phyloP scores from a whole-genome alignment of 2,329 filamentous ascomycete genomes.

The Arthroderma sp. region DNA sequence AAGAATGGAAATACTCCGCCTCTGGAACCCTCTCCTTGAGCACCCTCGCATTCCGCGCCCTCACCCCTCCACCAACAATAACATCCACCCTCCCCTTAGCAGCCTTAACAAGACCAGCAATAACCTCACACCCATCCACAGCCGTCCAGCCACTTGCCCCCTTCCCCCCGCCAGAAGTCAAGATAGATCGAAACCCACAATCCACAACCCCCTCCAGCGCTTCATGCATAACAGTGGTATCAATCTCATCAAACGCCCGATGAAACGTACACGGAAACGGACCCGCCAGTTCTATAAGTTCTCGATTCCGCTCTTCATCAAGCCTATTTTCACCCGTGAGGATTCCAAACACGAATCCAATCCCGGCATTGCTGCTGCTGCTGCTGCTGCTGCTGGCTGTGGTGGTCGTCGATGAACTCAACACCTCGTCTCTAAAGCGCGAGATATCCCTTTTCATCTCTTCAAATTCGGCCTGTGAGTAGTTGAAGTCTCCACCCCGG shows the following conservation, averaged over 20 bases:
- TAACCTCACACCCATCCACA: slow-evolving; percentile 20
- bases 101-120: slow-evolving; percentile 16
- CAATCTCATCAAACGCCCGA: slow-evolving; percentile 38
- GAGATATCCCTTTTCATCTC: slow-evolving; percentile 32
- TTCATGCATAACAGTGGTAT: background rate
- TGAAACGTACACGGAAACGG: slow-evolving; percentile 42
- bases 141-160: slow-evolving; percentile 20
- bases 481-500: slow-evolving; percentile 34
- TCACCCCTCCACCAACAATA: slow-evolving; percentile 40
- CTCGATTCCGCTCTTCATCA: slow-evolving; percentile 28
- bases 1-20: slow-evolving; percentile 32
- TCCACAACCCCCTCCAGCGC: slow-evolving; percentile 24
- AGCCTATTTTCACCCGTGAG: slow-evolving; percentile 29
- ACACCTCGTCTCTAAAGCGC: slow-evolving; percentile 17
- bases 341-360: background rate
- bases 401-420: no score
- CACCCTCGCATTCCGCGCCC: slow-evolving; percentile 29
- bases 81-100: slow-evolving; percentile 22
- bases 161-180: slow-evolving; percentile 33
- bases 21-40: slow-evolving; percentile 18
- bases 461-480: slow-evolving; percentile 28
- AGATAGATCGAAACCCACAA: slow-evolving; percentile 34
- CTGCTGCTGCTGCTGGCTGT: no score
- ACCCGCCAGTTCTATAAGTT: slow-evolving; percentile 30
- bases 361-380: background rate